Base-by-base conservation (phyloP, 176 grass and related monocot genomes). In the Eragrostis curvula region DNA sequence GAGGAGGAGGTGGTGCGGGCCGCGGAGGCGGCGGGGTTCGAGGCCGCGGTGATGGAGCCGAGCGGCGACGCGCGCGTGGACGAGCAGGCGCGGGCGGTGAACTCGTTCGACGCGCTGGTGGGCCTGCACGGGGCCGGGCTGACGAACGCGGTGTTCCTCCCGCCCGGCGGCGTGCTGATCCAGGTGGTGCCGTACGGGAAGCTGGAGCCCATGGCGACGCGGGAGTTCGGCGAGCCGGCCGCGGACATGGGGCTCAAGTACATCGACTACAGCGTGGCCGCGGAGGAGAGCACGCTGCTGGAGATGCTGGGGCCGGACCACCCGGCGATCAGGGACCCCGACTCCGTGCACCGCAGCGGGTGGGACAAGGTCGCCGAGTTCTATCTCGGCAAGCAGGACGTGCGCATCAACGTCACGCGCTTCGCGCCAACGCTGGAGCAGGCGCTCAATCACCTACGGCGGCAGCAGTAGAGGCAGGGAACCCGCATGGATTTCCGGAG, bases 121-220 rank as follows among this genome's bases (percentile, higher is more conserved):
- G 92, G 96, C 6, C 88, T 85, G 49, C 96, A 95, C 44, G 95
- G 95, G 13, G 95, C 95, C 2, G 92, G 95, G 24, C 82, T 95
- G 66, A 91, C 95, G 0, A 95, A 93, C 78, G 71, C 83, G 2
- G 90, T 88, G 57, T 98, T 95, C 87, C 81, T 98, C n/a, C 96
- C 96, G 5, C 40, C 82, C 0, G 82, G 84, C 0, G 96, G 61
- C 4, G 84, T 93, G 61, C 64, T 95, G 13, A 84, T 98, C 66
- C 96, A 98, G 81, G 79, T 98, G 30, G 92, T 98, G n/a, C 96
- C 92, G 6, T 95, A 89, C 45, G 96, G 96, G 27, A 83, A 76
- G 70, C 84, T 98, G 46, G 96, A 95, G 79, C 55, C 44, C 51
- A 90, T 97, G 81, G 89, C 94, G 28, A 70, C 46, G 61, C 5